A percentile compares a stretch with the other conserved stretches of the same genome.
Conservation (phyloP, 1,139 yeast species). For the Hansenula sp. region DNA sequence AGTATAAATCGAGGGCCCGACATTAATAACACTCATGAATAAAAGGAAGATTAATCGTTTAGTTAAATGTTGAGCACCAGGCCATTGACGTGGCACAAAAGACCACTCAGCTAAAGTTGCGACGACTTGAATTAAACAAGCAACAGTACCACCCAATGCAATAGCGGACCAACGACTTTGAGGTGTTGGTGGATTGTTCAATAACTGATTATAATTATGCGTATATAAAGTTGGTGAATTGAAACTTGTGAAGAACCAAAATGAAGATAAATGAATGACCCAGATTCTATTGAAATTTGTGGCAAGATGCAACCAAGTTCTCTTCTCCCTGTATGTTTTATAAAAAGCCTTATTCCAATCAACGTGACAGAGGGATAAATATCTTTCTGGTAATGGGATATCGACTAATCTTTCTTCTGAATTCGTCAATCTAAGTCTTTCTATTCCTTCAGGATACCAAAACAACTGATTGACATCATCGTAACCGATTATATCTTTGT, state of each 20-base stretch:
- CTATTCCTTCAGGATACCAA: slow-evolving; percentile 70
- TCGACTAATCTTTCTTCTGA: slow-evolving; percentile 44
- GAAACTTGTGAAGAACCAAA: slow-evolving; percentile 79
- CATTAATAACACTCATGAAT: slow-evolving; percentile 42
- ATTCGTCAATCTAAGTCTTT: slow-evolving; percentile 37
- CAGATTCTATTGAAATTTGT: slow-evolving; percentile 81
- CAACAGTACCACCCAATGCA: slow-evolving; percentile 69
- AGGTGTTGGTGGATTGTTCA: slow-evolving; percentile 61
- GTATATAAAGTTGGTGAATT: slow-evolving; percentile 80
- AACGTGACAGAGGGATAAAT: slow-evolving; percentile 41
- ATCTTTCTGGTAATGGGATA: slow-evolving; percentile 43
- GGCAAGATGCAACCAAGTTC: slow-evolving; percentile 76
- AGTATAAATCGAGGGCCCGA: slow-evolving; percentile 62
- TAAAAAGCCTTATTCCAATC: slow-evolving; percentile 62
- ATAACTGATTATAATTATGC: slow-evolving; percentile 47
- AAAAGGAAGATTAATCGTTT: slow-evolving; percentile 41
- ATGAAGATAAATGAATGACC: slow-evolving; percentile 73
- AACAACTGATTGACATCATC: slow-evolving; percentile 85
- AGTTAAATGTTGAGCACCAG: slow-evolving; percentile 53
- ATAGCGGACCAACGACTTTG: slow-evolving; percentile 62
- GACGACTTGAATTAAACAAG: slow-evolving; percentile 59
- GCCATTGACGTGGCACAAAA: slow-evolving; percentile 69
- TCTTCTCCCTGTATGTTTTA: slow-evolving; percentile 69
- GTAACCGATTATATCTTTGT: slow-evolving; percentile 68
- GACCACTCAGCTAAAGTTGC: slow-evolving; percentile 61